Evolutionary conservation across 2,329 filamentous ascomycete species (phyloP), one percentile per base, ranked within the genome.

Genomic region (Aspergillus sergii): DNA sequence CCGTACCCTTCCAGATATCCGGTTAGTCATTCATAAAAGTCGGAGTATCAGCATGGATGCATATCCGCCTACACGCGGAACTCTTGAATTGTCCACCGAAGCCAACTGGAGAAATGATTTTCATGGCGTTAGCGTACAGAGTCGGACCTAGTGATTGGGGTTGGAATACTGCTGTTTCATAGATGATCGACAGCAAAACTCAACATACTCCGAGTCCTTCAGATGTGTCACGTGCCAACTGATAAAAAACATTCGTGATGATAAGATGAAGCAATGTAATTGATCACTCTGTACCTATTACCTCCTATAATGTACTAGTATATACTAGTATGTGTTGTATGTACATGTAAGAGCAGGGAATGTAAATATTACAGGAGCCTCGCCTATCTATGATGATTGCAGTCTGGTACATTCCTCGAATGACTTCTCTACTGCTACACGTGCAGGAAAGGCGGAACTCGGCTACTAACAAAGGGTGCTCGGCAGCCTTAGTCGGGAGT

Each of bases 401-500:
- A 46, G 39, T 36, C 14, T 36, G 14, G 34, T 41, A 7, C 39
- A 41, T 41, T n/a, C 39, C 39, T 41, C 19, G 16, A 39, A 39
- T 39, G 16, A 11, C 16, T 39, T 39, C 39, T 41, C n/a, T 21
- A 28, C 48, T 32, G 16, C 48, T 51, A 30, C 48, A 26, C 51
- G n/a, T 55, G 32, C 23, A 23, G 34, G 34, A 65, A 68, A 66
- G 68, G 69, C 69, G 69, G 70, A 70, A 71, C 65, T 71, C 70
- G 70, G 70, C 59, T 72, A 55, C n/a, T 21, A 67, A 61, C 34
- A 53, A 60, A 55, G 11, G 28, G 46, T 58, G 59, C 58, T 70
- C 69, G 70, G 69, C 63, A 70, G 68, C 54, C n/a, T 55, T 61
- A 28, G 54, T 71, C 69, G 69, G 68, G 69, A 71, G 62, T 68